Evolutionary conservation across 805 yeast species (phyloP), one percentile per base, ranked within the genome.

Genomic region (Danielia oregonensis): DNA sequence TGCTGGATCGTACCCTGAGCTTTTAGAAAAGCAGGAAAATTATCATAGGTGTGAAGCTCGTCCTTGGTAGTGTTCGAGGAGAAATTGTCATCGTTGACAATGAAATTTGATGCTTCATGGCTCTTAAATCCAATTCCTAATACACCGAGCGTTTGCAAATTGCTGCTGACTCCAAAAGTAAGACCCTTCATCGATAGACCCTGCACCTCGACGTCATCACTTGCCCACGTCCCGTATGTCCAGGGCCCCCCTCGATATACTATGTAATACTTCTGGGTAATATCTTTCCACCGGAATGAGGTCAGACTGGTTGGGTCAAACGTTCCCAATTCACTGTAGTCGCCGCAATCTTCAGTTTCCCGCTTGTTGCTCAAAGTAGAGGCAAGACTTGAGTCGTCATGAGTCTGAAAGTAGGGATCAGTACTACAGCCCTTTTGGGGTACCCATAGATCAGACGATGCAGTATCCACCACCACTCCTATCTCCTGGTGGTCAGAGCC

Each of bases 381-480:
- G n/a, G n/a, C n/a, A n/a, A n/a, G n/a, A n/a, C n/a, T n/a, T n/a
- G n/a, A n/a, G n/a, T n/a, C n/a, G n/a, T n/a, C n/a, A n/a, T n/a
- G n/a, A n/a, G n/a, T n/a, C n/a, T n/a, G n/a, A n/a, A n/a, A n/a
- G n/a, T n/a, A n/a, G n/a, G n/a, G n/a, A n/a, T n/a, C n/a, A n/a
- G n/a, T n/a, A n/a, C n/a, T n/a, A n/a, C n/a, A n/a, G n/a, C n/a
- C n/a, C n/a, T n/a, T n/a, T n/a, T n/a, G 31, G n/a, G 25, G 17
- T 9, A 63, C 53, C 69, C 69, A 63, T 42, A 63, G 54, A 42
- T 63, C 69, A 6, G 65, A 57, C 2, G 66, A 59, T 10, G 68
- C 68, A 13, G 69, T 63, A 38, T 63, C 70, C 4, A 63, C 51
- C 37, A 60, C 48, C 2, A 61, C 63, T 5, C 51, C 49, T 6